Base-by-base conservation (phyloP, 352 stramenopile genomes). In the Globisporangium lucens region DNA sequence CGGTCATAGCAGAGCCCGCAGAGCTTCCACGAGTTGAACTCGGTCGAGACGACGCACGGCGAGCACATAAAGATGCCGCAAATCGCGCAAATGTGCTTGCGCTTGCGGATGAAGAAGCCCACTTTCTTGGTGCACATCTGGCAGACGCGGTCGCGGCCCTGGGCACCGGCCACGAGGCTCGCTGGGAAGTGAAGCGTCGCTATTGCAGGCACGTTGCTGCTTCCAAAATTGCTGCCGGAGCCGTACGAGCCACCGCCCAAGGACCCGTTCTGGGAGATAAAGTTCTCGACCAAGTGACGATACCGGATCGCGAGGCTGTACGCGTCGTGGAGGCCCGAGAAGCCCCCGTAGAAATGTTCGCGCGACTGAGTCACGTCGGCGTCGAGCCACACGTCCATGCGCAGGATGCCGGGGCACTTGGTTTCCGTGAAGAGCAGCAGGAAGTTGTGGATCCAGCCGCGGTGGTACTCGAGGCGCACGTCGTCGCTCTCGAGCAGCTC, bases 311-410 rank as follows among this genome's bases (percentile, higher is more conserved):
- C 78, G 24, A 90, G 75, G 53, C 83, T 91, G 52, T 87, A 87
- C 46, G 83, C 83, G 67, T 91, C 83, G 62, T 89, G 82, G 3
- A 90, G 72, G 35, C 81, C 79, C 0, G 83, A 86, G 58, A 91
- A 85, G 0, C 77, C 77, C 17, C 79, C 79, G 66, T 83, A 82
- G 55, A 85, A 88, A 10, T 76, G 75, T 24, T 86, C 77, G 7
- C 65, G 68, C 43, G 74, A 80, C 61, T 82, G 80, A 22, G 80
- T 86, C 8, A 89, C 67, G 57, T 91, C 79, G 2, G 83, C 74
- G 58, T 91, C 83, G 29, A 91, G 80, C 82, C 83, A 90, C 27
- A 91, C 38, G 53, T 90, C 78, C 81, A 91, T 89, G 62, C 84
- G 83, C 64, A 91, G 68, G 56, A 88, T 71, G 8, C 77, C 80